Conservation (phyloP, 73 alveolate species). For the Durusdinium trenchii region DNA sequence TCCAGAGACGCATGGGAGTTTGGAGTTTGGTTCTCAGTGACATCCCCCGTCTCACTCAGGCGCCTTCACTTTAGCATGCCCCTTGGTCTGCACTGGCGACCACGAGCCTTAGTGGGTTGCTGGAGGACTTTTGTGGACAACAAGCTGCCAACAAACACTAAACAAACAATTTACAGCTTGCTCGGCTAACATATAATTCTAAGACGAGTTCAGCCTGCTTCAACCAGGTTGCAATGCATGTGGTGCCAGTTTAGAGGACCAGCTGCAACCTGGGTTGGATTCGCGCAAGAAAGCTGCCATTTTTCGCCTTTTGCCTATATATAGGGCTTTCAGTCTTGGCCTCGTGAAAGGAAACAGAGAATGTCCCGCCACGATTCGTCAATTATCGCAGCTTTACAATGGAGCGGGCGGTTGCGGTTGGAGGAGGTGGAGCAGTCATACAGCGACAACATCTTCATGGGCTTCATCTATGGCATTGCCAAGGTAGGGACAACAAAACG, state of each 20-base stretch:
- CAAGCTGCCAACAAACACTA: no score
- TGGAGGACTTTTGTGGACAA: no score
- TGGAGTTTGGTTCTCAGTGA: no score
- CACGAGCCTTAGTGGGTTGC: no score
- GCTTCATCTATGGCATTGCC: conserved; percentile 86
- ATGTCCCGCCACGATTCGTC: not conserved
- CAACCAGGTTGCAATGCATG: conserved; percentile 81
- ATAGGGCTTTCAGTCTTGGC: no score
- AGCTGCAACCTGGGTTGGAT: not conserved
- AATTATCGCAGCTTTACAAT: not conserved
- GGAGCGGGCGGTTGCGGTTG: not conserved
- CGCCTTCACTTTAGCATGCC: conserved; percentile 32
- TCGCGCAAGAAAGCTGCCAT: no score
- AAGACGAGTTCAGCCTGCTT: not conserved
- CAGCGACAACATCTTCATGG: conserved; percentile 90
- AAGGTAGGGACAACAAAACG: conserved; percentile 26
- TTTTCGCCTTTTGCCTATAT: no score
- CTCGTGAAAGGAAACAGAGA: no score
- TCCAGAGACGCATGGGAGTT: no score
- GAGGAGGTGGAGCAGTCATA: conserved; percentile 79
- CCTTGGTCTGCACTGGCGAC: not conserved
- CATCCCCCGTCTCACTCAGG: no score
- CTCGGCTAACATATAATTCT: no score
- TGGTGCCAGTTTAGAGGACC: conserved; percentile 77
- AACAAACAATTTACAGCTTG: no score